Conservation (phyloP, 345 rosid species). For the Psidium friedrichsthalianum region DNA sequence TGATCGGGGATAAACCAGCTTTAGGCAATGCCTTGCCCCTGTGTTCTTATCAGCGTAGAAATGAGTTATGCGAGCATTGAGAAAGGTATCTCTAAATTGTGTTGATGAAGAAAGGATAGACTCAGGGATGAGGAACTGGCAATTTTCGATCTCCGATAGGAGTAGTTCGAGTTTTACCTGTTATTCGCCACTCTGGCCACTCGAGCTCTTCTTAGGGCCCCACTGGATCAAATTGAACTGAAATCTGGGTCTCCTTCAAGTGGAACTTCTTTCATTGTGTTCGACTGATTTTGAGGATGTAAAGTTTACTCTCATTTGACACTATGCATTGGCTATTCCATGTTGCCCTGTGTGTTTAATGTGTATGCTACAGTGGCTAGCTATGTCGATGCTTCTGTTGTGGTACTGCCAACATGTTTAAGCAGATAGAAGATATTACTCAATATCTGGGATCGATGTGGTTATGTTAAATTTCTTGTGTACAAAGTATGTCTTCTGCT, state of each 20-base stretch:
- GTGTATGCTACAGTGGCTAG: not conserved
- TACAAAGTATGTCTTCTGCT: not conserved
- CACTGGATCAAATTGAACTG: not conserved
- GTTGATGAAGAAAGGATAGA: not conserved
- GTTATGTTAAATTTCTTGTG: not conserved
- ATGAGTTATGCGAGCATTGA: not conserved
- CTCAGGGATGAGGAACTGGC: not conserved
- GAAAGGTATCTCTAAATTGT: not conserved
- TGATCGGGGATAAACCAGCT: not conserved
- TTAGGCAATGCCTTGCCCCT: not conserved
- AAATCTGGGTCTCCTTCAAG: not conserved
- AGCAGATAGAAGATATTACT: not conserved
- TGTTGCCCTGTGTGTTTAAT: not conserved
- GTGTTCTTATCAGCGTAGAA: not conserved
- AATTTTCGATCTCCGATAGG: not conserved
- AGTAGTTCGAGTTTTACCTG: not conserved
- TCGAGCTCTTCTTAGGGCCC: not conserved
- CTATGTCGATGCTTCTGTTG: not conserved
- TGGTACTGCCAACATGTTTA: not conserved
- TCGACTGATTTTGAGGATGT: not conserved
- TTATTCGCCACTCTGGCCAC: not conserved
- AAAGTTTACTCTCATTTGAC: not conserved
- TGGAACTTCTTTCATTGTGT: not conserved
- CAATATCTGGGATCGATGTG: not conserved
- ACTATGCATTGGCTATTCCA: not conserved